Conservation (phyloP, 352 stramenopile genomes). For the Phytophthora aleatoria region DNA sequence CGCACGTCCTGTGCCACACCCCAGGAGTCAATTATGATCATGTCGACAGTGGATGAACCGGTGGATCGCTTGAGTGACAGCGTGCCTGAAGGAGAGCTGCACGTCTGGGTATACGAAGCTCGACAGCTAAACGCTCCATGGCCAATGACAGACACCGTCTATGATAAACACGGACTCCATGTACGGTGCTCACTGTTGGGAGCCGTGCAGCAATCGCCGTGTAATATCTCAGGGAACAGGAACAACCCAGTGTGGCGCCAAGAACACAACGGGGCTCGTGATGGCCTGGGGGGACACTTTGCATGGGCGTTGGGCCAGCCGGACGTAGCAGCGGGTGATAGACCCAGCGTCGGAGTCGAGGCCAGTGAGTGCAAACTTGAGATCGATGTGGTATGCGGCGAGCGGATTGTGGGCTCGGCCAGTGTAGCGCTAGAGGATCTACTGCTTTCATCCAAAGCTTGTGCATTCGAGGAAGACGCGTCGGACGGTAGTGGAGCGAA, state of each 20-base stretch:
- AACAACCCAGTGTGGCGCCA: constrained; percentile 49
- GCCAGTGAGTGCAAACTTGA: constrained; percentile 45
- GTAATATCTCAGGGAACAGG: constrained; percentile 47
- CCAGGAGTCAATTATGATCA: constrained; percentile 14
- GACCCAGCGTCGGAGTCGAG: constrained; percentile 13
- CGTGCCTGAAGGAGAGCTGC: constrained; percentile 40
- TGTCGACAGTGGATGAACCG: constrained; percentile 18
- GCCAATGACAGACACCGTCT: constrained; percentile 50
- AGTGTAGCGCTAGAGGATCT: constrained; percentile 42
- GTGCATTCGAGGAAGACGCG: constrained; percentile 23
- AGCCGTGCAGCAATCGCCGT: constrained; percentile 46
- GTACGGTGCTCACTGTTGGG: constrained; percentile 51
- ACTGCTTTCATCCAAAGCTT: constrained; percentile 30
- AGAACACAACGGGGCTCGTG: constrained; percentile 19
- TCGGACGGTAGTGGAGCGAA: constrained; percentile 10
- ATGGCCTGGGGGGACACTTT: constrained; percentile 52
- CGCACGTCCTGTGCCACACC: constrained; percentile 25
- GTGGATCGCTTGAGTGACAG: constrained; percentile 31
- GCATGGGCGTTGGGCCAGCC: constrained; percentile 37
- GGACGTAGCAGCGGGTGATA: constrained; percentile 13
- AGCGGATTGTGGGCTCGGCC: constrained; percentile 46
- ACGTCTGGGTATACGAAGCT: constrained; percentile 61
- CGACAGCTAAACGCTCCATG: constrained; percentile 42
- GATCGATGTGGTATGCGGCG: constrained; percentile 62
- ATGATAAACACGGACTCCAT: constrained; percentile 49